phyloP scores from a whole-genome alignment of 305 asterid genomes.

The Rubia peregrina region DNA sequence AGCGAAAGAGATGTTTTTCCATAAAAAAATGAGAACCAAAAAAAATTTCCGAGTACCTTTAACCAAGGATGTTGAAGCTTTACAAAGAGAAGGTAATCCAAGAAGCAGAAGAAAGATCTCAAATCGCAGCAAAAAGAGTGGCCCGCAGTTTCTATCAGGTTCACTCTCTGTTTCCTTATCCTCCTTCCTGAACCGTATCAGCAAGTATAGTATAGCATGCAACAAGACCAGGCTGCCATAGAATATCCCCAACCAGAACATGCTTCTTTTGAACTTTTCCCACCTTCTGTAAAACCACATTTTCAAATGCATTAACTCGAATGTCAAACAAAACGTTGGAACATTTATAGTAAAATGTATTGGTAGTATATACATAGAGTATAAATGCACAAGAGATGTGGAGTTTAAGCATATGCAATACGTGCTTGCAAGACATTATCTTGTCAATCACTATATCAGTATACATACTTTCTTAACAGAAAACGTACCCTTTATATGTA shows the following conservation, averaged over 20 bases:
- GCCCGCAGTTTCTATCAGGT: slow-evolving; percentile 40
- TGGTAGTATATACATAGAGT: slow-evolving; percentile 36
- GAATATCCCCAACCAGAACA: slow-evolving; percentile 83
- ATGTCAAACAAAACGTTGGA: slow-evolving; percentile 48
- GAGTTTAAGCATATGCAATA: no score
- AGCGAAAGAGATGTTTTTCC: background rate
- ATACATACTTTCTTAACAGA: no score
- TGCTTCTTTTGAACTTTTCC: slow-evolving; percentile 78
- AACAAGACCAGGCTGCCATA: slow-evolving; percentile 50
- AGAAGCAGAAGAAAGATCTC: slow-evolving; percentile 71
- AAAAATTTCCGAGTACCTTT: slow-evolving; percentile 41
- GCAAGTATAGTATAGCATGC: slow-evolving; percentile 45
- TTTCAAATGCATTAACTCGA: background rate
- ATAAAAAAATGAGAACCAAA: background rate
- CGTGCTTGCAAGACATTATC: no score
- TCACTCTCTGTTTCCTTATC: slow-evolving; percentile 29
- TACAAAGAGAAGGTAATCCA: slow-evolving; percentile 74
- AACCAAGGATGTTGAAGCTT: slow-evolving; percentile 60
- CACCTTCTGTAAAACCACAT: slow-evolving; percentile 47
- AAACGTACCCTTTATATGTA: background rate
- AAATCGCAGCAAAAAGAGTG: slow-evolving; percentile 56
- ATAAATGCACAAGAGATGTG: slow-evolving; percentile 25
- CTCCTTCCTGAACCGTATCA: slow-evolving; percentile 43
- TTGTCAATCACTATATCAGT: no score
- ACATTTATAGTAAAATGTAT: slow-evolving; percentile 28